These are phyloP conservation scores for Pichia manshurica DNA, from an alignment of 805 yeast genomes.

Conservation along the genomic window DNA sequence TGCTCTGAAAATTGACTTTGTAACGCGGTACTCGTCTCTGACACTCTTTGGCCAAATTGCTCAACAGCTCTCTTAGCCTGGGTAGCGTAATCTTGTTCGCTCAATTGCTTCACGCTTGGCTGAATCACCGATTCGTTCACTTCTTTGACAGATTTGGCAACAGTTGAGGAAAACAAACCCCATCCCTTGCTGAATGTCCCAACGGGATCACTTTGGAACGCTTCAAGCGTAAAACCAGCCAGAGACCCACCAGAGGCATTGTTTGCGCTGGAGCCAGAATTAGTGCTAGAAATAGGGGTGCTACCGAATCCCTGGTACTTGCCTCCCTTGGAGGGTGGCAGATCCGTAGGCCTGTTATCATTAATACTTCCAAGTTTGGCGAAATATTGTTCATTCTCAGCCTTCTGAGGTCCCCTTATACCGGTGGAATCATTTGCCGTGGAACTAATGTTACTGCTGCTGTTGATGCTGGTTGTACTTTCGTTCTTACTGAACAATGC, in stretches of 20 bases:
- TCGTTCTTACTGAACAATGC: constrained; percentile 21
- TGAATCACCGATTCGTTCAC: constrained; percentile 85
- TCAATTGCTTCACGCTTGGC: constrained; percentile 80
- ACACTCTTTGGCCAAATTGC: constrained; percentile 92
- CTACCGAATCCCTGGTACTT: constrained; percentile 89
- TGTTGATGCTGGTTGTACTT: background rate
- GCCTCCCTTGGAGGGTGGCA: constrained; percentile 94
- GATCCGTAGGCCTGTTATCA: constrained; percentile 62
- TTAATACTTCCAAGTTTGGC: constrained; percentile 72
- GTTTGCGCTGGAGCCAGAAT: constrained; percentile 29
- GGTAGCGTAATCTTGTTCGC: constrained; percentile 68
- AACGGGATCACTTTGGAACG: constrained; percentile 75
- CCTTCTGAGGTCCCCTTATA: constrained; percentile 30
- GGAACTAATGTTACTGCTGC: background rate
- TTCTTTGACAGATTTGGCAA: constrained; percentile 75
- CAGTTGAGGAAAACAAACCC: constrained; percentile 86
- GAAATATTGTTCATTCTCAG: constrained; percentile 76
- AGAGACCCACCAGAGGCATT: constrained; percentile 35
- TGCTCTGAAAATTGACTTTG: constrained; percentile 36
- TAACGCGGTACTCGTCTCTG: constrained; percentile 76
- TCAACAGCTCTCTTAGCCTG: constrained; percentile 92
- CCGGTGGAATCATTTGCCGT: background rate
- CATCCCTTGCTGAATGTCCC: constrained; percentile 92
- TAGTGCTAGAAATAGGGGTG: constrained; percentile 54
- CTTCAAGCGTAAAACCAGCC: constrained; percentile 57